Base-by-base conservation (phyloP, 805 yeast genomes). In the Sugiyamaella valdiviana region DNA sequence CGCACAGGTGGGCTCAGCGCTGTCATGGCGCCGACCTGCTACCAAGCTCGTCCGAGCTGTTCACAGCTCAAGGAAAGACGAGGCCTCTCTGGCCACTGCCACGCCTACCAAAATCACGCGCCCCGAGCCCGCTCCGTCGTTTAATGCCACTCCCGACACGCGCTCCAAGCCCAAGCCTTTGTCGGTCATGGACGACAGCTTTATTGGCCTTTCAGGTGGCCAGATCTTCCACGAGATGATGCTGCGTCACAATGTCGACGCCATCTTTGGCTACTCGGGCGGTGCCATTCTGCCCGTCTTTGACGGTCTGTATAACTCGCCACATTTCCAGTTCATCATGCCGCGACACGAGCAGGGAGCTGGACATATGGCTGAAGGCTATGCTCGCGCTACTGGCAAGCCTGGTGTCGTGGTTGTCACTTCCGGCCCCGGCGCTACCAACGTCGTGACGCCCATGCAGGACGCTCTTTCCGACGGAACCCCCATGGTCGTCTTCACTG, bases 321-420 rank as follows among this genome's bases (percentile, higher is more conserved):
- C 83, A 49, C 79, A 85, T 62, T 91, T 93, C 76, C 80, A 83
- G 58, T 93, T 93, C 64, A 86, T 93, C 49, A 73, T 93, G 55
- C 99, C 99, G 43, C 79, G 95, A 62, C 98, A 93, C 68, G 99
- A 93, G 70, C 99, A 93, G 71, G 99, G 99, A 66, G 99, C 98
- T 15, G 99, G 99, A 46, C 99, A 93, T 70, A 93, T 93, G 98
- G 99, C 99, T 49, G 97, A 93, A 72, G 99, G 99, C 51, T 93
- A 93, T 59, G 97, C 99, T 49, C 78, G 95, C 58, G 99, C 95
- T 37, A 71, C 80, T 16, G 99, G 98, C 51, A 93, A 87, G 69
- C 95, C 97, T 12, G 99, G 99, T 72, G 95, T 93, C 56, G 98
- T 93, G 44, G 74, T 93, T 61, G 99, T 93, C 45, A 93, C 99